Percentiles rank a stretch among this genome's conserved stretches.
phyloP scores from a whole-genome alignment of 208 protist genomes.

The Acanthamoeba healyi region DNA sequence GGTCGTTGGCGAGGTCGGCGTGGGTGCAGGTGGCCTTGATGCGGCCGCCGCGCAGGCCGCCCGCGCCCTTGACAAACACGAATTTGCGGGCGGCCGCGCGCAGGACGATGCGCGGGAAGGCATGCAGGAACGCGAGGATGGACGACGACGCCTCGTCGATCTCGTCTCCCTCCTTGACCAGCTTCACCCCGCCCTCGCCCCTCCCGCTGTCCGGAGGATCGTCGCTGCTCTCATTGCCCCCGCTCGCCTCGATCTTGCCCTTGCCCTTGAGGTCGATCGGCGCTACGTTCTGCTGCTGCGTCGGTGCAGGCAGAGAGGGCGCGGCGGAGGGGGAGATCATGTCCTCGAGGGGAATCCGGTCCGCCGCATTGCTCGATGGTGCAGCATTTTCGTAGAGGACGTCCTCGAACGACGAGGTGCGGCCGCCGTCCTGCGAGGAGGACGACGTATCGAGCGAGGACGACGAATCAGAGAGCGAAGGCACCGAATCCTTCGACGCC shows the following conservation, averaged over 20 bases:
- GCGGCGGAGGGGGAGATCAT: neutral
- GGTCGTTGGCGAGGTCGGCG: slow-evolving; percentile 13
- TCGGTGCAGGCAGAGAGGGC: neutral
- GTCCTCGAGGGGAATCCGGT: neutral
- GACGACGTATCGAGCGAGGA: neutral
- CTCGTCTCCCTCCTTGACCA: neutral
- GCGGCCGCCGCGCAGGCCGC: neutral
- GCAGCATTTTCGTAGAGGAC: neutral
- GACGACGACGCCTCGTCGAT: neutral
- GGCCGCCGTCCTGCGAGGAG: neutral
- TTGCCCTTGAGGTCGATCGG: neutral
- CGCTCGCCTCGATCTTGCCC: neutral
- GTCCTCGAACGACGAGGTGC: neutral
- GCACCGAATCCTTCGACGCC: neutral
- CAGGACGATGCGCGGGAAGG: slow-evolving; percentile 23
- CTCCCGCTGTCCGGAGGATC: neutral
- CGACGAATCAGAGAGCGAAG: neutral
- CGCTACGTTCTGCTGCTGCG: neutral
- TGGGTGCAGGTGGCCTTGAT: slow-evolving; percentile 31
- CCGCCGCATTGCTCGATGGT: too few species aligned
- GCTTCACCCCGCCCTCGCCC: neutral
- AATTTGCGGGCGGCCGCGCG: neutral
- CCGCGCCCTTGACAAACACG: slow-evolving; percentile 24
- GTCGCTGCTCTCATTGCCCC: neutral
- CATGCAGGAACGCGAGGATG: neutral